These are phyloP conservation scores for Fusarium oligoseptatum DNA, from an alignment of 2,329 filamentous ascomycete species.

Conservation along the genomic window DNA sequence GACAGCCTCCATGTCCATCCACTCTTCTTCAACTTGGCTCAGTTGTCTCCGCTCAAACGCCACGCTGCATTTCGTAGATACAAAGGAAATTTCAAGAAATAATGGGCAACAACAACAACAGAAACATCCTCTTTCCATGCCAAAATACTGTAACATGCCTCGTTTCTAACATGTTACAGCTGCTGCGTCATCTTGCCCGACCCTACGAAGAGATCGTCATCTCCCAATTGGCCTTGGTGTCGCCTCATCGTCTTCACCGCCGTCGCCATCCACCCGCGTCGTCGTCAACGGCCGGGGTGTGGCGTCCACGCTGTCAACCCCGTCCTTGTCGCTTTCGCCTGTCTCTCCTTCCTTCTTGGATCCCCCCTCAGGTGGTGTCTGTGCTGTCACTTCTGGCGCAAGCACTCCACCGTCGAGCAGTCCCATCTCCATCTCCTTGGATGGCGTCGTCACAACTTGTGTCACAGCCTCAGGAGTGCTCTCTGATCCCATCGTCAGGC, in stretches of 20 bases:
- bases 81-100: constrained; percentile 40
- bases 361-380: constrained; percentile 44
- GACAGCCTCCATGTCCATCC: constrained; percentile 25
- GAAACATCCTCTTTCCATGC: neutral
- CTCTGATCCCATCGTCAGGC: constrained; percentile 69
- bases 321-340: constrained; percentile 22
- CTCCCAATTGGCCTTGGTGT: constrained; percentile 55
- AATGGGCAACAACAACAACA: constrained; percentile 12
- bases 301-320: constrained; percentile 53
- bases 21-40: constrained; percentile 30
- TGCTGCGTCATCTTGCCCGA: neutral
- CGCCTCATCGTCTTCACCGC: constrained; percentile 51
- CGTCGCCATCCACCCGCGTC: constrained; percentile 21
- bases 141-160: constrained; percentile 6
- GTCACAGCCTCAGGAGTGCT: constrained; percentile 65
- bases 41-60: constrained; percentile 45
- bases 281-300: constrained; percentile 58
- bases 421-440: constrained; percentile 55
- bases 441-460: constrained; percentile 64
- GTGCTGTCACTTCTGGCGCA: constrained; percentile 19
- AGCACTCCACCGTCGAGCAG: constrained; percentile 40
- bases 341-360: constrained; percentile 22
- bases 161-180: constrained; percentile 1
- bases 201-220: constrained; percentile 21
- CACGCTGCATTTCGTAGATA: constrained; percentile 46